These are phyloP conservation scores for Raffaelea albimanens DNA, from an alignment of 2,329 filamentous ascomycete species.

Conservation along the genomic window DNA sequence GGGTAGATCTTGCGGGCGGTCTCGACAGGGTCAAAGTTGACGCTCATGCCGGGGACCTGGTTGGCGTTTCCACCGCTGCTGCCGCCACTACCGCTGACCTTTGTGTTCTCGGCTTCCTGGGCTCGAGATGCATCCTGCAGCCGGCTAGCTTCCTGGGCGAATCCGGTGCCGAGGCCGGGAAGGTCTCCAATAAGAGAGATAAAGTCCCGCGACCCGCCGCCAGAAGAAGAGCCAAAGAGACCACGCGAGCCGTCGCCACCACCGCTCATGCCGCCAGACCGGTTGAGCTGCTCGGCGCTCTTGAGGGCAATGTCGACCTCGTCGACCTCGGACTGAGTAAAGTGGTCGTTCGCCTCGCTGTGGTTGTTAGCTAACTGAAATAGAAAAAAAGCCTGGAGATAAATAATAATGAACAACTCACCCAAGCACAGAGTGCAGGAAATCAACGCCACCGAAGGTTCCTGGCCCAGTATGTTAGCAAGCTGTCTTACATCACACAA, in stretches of 20 bases:
- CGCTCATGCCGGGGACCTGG: slow-evolving; percentile 64
- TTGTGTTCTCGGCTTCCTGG: slow-evolving; percentile 50
- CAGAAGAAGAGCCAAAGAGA: slow-evolving; percentile 25
- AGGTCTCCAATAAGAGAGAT: slow-evolving; percentile 67
- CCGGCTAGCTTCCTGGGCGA: slow-evolving; percentile 56
- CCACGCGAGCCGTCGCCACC: slow-evolving; percentile 21
- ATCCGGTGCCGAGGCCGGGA: slow-evolving; percentile 57
- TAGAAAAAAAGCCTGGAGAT: slow-evolving; percentile 21
- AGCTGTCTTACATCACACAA: not conserved
- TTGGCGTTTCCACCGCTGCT: slow-evolving; percentile 37
- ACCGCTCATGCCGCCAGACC: slow-evolving; percentile 14
- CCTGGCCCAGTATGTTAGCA: slow-evolving; percentile 16
- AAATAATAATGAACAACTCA: slow-evolving; percentile 6
- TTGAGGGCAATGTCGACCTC: slow-evolving; percentile 68
- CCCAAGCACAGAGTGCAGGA: slow-evolving; percentile 65
- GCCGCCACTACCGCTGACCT: slow-evolving; percentile 20
- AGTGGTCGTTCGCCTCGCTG: slow-evolving; percentile 67
- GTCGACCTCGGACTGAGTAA: slow-evolving; percentile 76
- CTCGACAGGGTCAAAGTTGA: slow-evolving; percentile 68
- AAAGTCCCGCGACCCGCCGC: slow-evolving; percentile 42
- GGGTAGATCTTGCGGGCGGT: slow-evolving; percentile 81
- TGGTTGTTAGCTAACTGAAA: not conserved
- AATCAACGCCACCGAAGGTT: slow-evolving; percentile 73
- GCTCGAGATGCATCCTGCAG: slow-evolving; percentile 52
- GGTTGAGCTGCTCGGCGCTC: slow-evolving; percentile 48